phyloP scores from a whole-genome alignment of 148 eudicot genomes.

The Suaeda aralocaspica region DNA sequence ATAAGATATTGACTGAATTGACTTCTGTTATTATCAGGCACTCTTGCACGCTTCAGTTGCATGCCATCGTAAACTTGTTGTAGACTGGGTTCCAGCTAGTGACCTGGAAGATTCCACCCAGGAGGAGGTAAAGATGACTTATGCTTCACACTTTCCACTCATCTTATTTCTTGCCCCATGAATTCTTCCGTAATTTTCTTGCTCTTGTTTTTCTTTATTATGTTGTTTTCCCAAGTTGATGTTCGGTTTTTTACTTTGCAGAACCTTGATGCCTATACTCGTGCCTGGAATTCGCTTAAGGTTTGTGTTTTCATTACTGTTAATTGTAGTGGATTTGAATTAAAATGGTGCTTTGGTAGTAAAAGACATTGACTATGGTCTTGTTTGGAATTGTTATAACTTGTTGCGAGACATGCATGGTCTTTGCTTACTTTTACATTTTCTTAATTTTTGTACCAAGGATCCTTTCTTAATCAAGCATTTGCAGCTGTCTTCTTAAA shows the following conservation, averaged over 20 bases:
- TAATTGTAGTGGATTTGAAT: too few relatives aligned
- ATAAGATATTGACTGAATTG: background rate
- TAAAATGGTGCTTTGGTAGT: background rate
- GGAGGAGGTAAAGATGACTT: constrained; percentile 47
- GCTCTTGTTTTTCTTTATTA: background rate
- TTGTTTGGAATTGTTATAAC: background rate
- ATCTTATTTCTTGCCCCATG: background rate
- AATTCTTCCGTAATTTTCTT: background rate
- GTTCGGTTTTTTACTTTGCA: constrained; percentile 30
- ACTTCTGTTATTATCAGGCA: constrained; percentile 49
- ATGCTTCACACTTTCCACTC: background rate
- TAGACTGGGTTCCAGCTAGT: constrained; percentile 89
- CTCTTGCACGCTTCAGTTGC: constrained; percentile 94
- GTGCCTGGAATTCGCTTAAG: constrained; percentile 80
- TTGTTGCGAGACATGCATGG: background rate
- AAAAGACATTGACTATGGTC: background rate
- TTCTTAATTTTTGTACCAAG: too few relatives aligned
- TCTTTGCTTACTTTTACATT: too few relatives aligned
- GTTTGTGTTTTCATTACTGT: constrained; percentile 32
- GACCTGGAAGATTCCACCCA: constrained; percentile 88
- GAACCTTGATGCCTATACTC: constrained; percentile 69
- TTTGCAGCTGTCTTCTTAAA: background rate
- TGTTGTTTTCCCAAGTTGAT: constrained; percentile 4
- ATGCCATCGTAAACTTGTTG: constrained; percentile 54
- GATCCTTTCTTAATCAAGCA: background rate